A percentile compares a stretch with the other conserved stretches of the same genome.
These are phyloP conservation scores for Plasmodium reichenowi DNA, from an alignment of 169 alveolate species.

Conservation along the genomic window DNA sequence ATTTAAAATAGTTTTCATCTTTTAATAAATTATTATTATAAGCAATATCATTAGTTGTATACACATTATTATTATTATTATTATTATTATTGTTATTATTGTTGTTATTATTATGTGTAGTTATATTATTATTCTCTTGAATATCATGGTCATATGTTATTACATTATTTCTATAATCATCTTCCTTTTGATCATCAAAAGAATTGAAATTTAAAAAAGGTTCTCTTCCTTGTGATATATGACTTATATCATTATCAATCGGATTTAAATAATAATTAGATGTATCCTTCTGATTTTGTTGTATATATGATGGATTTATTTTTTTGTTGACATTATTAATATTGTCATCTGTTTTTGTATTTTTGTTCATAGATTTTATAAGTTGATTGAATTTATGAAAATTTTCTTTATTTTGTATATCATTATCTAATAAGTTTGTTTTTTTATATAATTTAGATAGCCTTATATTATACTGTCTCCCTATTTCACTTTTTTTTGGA, in stretches of 20 bases:
- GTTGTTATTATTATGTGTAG: not conserved
- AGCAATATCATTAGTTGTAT: not conserved
- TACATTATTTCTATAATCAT: not conserved
- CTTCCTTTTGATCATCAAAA: too few relatives aligned
- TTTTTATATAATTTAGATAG: slow-evolving; percentile 28
- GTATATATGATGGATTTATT: not conserved
- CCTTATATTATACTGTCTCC: slow-evolving; percentile 14
- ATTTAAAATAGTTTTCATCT: not conserved
- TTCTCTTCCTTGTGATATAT: too few relatives aligned
- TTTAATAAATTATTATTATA: not conserved
- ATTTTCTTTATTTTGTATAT: slow-evolving; percentile 8
- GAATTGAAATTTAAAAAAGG: too few relatives aligned
- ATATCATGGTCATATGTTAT: not conserved
- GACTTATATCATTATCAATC: too few relatives aligned
- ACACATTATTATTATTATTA: not conserved
- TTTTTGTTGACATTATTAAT: not conserved
- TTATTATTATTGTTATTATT: not conserved
- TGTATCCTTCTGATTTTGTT: not conserved
- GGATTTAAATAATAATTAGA: not conserved
- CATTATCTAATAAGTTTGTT: slow-evolving; percentile 35
- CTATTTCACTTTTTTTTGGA: slow-evolving; percentile 38
- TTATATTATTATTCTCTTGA: not conserved
- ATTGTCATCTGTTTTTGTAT: not conserved
- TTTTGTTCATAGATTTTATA: slow-evolving; percentile 11
- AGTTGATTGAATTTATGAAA: slow-evolving; percentile 12